A percentile compares a stretch with the other conserved stretches of the same genome.
phyloP scores from a whole-genome alignment of 768 basidiomycete species.

The Hypholoma fasciculare region DNA sequence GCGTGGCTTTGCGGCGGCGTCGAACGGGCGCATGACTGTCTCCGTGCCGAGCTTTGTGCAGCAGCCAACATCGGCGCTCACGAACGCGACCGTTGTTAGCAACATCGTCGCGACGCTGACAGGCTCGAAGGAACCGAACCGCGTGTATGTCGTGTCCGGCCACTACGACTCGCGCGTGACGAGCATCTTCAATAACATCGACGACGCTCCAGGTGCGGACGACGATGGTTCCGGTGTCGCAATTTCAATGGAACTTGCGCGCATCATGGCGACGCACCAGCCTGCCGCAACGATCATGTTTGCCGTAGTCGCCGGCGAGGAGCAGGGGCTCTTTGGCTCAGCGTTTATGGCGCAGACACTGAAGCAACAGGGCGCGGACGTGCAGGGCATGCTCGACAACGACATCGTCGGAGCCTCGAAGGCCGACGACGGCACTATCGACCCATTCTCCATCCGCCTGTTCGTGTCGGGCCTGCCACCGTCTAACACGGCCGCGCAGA shows the following conservation, averaged over 20 bases:
- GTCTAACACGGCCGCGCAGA: conserved; percentile 37
- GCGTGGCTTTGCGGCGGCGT: conserved; percentile 35
- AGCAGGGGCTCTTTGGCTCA: conserved; percentile 52
- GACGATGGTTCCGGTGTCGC: conserved; percentile 59
- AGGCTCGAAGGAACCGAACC: conserved; percentile 47
- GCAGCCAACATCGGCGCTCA: conserved; percentile 32
- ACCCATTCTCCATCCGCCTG: conserved; percentile 51
- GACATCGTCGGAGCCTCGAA: conserved; percentile 57
- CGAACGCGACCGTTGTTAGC: conserved; percentile 45
- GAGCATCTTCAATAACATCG: conserved; percentile 34
- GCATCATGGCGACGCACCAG: conserved; percentile 48
- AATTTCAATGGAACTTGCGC: conserved; percentile 52
- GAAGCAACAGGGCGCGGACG: conserved; percentile 41
- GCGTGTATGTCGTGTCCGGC: conserved; percentile 53
- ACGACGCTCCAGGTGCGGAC: conserved; percentile 53
- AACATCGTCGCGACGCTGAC: conserved; percentile 52
- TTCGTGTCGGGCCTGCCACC: conserved; percentile 52
- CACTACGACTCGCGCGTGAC: conserved; percentile 55
- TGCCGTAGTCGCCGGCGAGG: conserved; percentile 50
- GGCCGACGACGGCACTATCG: conserved; percentile 44
- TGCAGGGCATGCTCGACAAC: conserved; percentile 59
- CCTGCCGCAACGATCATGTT: conserved; percentile 54
- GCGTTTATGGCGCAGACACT: conserved; percentile 46
- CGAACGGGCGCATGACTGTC: conserved; percentile 43
- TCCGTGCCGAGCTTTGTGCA: conserved; percentile 47